Evolutionary conservation across 73 alveolate species (phyloP).

Genomic region (Effrenium voratum): DNA sequence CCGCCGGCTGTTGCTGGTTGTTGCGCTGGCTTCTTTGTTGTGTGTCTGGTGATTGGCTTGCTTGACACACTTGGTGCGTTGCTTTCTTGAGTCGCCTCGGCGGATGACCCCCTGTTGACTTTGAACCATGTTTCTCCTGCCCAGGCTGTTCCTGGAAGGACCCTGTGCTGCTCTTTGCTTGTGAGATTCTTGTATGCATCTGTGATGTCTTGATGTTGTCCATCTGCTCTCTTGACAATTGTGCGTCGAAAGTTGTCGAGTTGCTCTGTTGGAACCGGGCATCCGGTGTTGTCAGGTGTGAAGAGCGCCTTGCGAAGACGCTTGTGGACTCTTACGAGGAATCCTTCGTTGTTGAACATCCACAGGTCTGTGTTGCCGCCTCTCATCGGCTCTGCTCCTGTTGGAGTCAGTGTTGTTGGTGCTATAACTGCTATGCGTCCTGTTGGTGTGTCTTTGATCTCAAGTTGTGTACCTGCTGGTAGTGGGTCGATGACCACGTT

Average conservation of each 20-base stretch:
- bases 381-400: not conserved
- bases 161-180: not conserved
- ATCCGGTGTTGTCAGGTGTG: not conserved
- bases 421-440: not conserved
- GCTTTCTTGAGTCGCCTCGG: not conserved
- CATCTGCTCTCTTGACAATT: not conserved
- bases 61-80: not conserved
- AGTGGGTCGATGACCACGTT: not conserved
- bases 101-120: not conserved
- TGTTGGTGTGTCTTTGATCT: not conserved
- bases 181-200: not conserved
- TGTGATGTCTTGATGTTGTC: not conserved
- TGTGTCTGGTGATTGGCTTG: not conserved
- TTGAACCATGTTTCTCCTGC: constrained; percentile 34
- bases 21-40: not conserved
- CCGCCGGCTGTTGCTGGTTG: too few species aligned
- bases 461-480: not conserved
- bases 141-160: not conserved
- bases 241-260: not conserved
- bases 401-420: not conserved
- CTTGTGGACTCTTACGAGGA: not conserved
- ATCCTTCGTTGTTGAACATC: constrained; percentile 12
- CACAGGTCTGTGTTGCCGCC: not conserved
- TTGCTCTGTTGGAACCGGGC: not conserved
- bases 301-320: not conserved